Evolutionary conservation across 2,329 filamentous ascomycete genomes (phyloP).

Genomic region (Pezicula rhizophila): DNA sequence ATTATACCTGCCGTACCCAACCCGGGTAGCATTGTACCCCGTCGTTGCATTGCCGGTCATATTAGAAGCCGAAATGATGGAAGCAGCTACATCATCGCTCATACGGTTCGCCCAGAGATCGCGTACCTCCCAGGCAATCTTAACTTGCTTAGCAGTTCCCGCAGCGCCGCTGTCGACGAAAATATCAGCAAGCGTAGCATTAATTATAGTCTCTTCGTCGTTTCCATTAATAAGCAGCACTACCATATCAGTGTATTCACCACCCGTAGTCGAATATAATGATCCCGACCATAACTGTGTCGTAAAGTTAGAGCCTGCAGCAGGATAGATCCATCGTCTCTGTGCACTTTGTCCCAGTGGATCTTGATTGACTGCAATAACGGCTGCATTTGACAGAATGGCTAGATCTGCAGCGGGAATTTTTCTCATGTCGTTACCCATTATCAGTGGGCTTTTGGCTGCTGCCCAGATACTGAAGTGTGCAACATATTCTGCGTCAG

Average conservation of each 20-base stretch:
- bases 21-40: conserved; percentile 25
- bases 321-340: conserved; percentile 38
- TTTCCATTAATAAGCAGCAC: conserved; percentile 44
- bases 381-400: conserved; percentile 35
- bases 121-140: conserved; percentile 43
- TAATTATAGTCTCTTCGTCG: conserved; percentile 36
- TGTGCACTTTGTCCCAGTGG: conserved; percentile 31
- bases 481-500: conserved; percentile 30
- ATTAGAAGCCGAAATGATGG: conserved; percentile 36
- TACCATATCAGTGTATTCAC: conserved; percentile 37
- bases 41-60: conserved; percentile 25
- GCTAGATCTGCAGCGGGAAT: conserved; percentile 29
- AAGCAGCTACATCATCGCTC: conserved; percentile 35
- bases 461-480: conserved; percentile 25
- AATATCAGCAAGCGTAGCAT: conserved; percentile 44
- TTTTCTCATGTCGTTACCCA: conserved; percentile 24
- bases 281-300: conserved; percentile 44
- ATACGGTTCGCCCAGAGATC: conserved; percentile 53
- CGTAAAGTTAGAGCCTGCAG: conserved; percentile 34
- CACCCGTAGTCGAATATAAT: conserved; percentile 34
- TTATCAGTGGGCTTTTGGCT: conserved; percentile 23
- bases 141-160: conserved; percentile 35
- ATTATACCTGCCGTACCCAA: conserved; percentile 36
- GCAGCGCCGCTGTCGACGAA: conserved; percentile 41
- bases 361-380: conserved; percentile 39